Evolutionary conservation across 805 yeast genomes (phyloP).

Genomic region (Saturnispora saitoi): DNA sequence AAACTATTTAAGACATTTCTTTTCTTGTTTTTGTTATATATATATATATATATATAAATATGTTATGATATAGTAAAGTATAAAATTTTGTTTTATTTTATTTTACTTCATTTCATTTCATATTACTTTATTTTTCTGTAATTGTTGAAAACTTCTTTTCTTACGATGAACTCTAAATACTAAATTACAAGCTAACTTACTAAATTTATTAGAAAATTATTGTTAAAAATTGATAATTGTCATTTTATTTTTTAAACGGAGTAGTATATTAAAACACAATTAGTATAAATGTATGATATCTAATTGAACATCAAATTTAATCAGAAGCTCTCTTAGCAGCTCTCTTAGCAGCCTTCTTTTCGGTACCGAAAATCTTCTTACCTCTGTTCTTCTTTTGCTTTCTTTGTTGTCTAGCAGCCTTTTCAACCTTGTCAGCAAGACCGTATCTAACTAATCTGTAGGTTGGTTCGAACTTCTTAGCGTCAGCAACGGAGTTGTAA

Average conservation of each 20-base stretch:
- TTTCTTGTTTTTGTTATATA: not conserved
- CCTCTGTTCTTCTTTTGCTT: conserved; percentile 99
- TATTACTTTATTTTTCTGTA: too few relatives aligned
- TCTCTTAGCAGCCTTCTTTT: conserved; percentile 86
- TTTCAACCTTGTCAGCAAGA: conserved; percentile 90
- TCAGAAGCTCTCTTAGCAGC: conserved; percentile 87
- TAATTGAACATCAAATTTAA: conserved; percentile 30
- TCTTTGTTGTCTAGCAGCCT: conserved; percentile 99
- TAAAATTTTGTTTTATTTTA: too few relatives aligned
- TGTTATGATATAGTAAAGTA: too few relatives aligned
- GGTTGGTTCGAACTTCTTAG: conserved; percentile 97
- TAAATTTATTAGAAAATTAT: not conserved
- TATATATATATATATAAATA: too few relatives aligned
- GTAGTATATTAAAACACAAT: conserved; percentile 4
- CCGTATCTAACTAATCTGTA: conserved; percentile 99
- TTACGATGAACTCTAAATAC: not conserved
- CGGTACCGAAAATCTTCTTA: conserved; percentile 98
- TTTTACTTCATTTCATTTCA: too few relatives aligned
- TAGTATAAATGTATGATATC: conserved; percentile 3
- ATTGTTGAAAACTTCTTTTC: too few relatives aligned
- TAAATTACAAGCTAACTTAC: too few relatives aligned
- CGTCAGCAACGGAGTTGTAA: conserved; percentile 96
- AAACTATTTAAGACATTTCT: not conserved
- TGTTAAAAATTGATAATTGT: not conserved
- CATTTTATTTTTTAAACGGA: conserved; percentile 1